These are phyloP conservation scores for Bothriochloa decipiens DNA, from an alignment of 176 grass and related monocot species.

Conservation along the genomic window DNA sequence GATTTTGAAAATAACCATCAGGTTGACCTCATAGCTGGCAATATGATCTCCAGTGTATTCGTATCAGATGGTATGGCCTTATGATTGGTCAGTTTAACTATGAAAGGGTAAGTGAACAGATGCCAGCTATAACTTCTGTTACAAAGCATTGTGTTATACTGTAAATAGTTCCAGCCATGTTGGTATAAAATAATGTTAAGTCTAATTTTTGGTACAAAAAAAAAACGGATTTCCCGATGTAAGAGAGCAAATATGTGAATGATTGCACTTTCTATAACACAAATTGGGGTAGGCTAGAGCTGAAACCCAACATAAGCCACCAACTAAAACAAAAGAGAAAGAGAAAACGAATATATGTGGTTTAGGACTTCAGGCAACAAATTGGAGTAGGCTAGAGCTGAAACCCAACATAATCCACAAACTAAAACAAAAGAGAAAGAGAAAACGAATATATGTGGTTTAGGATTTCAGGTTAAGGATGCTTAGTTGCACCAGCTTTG, in stretches of 20 bases:
- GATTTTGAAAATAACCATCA: background rate
- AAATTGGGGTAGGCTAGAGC: background rate
- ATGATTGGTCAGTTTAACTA: background rate
- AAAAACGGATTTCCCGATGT: conserved; percentile 12
- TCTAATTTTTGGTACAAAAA: background rate
- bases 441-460: background rate
- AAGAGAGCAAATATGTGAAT: background rate
- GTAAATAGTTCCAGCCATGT: background rate
- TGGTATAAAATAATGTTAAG: background rate
- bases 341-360: background rate
- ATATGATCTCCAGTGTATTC: background rate
- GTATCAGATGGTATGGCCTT: background rate
- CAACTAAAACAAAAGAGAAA: background rate
- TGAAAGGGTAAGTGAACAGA: background rate
- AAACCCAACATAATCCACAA: background rate
- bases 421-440: background rate
- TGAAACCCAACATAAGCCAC: background rate
- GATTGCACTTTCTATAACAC: background rate
- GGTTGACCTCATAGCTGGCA: background rate
- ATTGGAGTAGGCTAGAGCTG: background rate
- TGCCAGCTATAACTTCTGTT: background rate
- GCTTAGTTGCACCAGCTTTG: background rate
- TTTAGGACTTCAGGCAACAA: background rate
- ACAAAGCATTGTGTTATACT: background rate
- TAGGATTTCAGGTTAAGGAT: background rate